Evolutionary conservation across 2,329 filamentous ascomycete genomes (phyloP), one percentile per base, ranked within the genome.

Genomic region (Westerdykella sp.): DNA sequence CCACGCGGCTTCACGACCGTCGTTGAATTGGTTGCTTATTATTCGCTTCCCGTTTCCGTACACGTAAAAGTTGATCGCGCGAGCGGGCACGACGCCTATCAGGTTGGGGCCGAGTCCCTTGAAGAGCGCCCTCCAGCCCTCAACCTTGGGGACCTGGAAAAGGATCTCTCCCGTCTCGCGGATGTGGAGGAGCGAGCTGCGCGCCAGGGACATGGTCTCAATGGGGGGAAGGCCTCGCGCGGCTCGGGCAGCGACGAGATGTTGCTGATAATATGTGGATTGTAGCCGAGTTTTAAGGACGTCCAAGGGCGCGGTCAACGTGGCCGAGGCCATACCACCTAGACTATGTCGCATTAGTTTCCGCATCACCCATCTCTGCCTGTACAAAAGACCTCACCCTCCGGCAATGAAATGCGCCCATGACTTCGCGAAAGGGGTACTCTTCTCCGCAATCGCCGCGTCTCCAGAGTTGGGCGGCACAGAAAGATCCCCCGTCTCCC

Each of bases 321-420:
- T 83, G 18, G 91, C 87, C 10, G 91, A 84, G 14, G 87, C 89
- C 83, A 95, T 94, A 55, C 90, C 90, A 55, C 90, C 90, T 41
- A 87, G 71, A 34, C 90, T 95, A 53, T 48, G 31, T 18, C n/a
- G 5, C 31, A 46, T 63, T 35, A 62, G 54, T 36, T 16, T 30
- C 34, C 6, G 16, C 15, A 11, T 32, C 15, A 6, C 13, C n/a
- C 6, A 31, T 5, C 14, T 34, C 2, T 18, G n/a, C 5, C 22
- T 21, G 14, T 12, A 28, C 18, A 37, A 12, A 40, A 31, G 11
- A 13, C 43, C 59, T 59, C 78, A 94, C 88, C 83, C 90, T 76
- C 90, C 90, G 42, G 90, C 90, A 45, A 95, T 78, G 60, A 96
- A 84, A 73, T 95, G 89, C 48, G 89, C 86, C 85, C 88, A 95